These are phyloP conservation scores for Penicillium sp. DNA, from an alignment of 2,329 filamentous ascomycete species.

Conservation along the genomic window DNA sequence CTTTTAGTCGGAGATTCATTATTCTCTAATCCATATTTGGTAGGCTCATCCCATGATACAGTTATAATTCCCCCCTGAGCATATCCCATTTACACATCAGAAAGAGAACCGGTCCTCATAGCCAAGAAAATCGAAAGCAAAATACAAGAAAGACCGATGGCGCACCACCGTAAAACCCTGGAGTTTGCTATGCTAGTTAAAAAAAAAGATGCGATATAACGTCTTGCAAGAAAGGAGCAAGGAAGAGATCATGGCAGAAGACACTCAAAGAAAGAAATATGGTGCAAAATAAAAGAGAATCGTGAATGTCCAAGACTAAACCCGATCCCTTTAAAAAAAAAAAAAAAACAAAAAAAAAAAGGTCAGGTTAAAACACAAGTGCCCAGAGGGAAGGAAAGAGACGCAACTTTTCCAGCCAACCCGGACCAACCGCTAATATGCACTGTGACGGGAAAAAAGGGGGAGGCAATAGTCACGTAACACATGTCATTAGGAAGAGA, in stretches of 20 bases:
- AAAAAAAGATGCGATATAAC: conserved; percentile 20
- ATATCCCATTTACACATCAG: conserved; percentile 2
- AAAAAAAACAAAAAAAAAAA: conserved; percentile 17
- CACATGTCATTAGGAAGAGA: conserved; percentile 34
- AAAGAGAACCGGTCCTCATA: neutral
- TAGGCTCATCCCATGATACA: conserved; percentile 2
- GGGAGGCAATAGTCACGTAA: conserved; percentile 27
- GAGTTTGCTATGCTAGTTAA: conserved; percentile 34
- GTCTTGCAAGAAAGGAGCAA: conserved; percentile 2
- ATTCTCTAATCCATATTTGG: neutral
- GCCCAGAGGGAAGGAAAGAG: conserved; percentile 25
- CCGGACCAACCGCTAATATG: conserved; percentile 36
- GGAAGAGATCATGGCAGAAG: conserved; percentile 9
- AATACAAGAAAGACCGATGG: conserved; percentile 17
- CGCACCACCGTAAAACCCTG: conserved; percentile 19
- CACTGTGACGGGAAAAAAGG: conserved; percentile 28
- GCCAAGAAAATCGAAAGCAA: conserved; percentile 6
- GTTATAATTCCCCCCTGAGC: neutral
- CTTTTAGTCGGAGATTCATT: neutral
- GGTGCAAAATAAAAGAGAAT: conserved; percentile 18
- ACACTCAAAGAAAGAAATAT: conserved; percentile 16
- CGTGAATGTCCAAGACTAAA: conserved; percentile 9
- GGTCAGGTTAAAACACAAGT: conserved; percentile 19
- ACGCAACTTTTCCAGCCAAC: conserved; percentile 31
- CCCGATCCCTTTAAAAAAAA: conserved; percentile 10